Evolutionary conservation across 768 basidiomycete genomes (phyloP), one percentile per base, ranked within the genome.

Genomic region (Trametes coccinea): DNA sequence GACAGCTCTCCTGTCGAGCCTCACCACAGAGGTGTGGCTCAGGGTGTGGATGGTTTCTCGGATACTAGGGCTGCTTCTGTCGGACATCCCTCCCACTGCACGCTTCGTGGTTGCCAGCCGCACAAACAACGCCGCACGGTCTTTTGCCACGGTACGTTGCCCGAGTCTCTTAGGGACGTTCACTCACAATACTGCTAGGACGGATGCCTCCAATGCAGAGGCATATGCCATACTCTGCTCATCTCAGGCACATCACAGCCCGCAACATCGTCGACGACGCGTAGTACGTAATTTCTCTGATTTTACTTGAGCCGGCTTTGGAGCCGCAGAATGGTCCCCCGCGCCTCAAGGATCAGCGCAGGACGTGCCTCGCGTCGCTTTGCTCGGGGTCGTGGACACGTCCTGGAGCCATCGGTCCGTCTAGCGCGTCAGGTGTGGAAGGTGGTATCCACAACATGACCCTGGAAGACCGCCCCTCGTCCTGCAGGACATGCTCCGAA

Each of bases 301-400:
- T 47, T 53, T 56, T 51, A 2, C 47, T 39, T n/a, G 27, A 30
- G 11, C 52, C 34, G 43, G 27, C 27, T 37, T 50, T 50, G 16
- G 45, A 47, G 52, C 46, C 50, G 44, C 27, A 30, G 45, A 29
- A 48, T 46, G 51, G 49, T 30, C 34, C 41, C 10, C 27, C 27
- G 43, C 16, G 61, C 61, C 61, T 62, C 61, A 50, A 51, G 56
- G 49, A 58, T 62, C 56, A 58, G 39, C 56, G 56, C 56, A 58
- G 56, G 61, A 31, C 56, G 46, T 48, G 55, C 55, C 55, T 56
- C 55, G 61, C 55, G 50, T 53, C 34, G 55, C 49, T 30, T 51
- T 51, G 53, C 54, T 56, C 60, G 54, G 60, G 30, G 48, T 50
- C 48, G 49, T 44, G 48, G 53, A 39, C 54, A 31, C 54, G 49